Base-by-base conservation (phyloP, 2,329 filamentous ascomycete species). In the Neoscytalidium dimidiatum region DNA sequence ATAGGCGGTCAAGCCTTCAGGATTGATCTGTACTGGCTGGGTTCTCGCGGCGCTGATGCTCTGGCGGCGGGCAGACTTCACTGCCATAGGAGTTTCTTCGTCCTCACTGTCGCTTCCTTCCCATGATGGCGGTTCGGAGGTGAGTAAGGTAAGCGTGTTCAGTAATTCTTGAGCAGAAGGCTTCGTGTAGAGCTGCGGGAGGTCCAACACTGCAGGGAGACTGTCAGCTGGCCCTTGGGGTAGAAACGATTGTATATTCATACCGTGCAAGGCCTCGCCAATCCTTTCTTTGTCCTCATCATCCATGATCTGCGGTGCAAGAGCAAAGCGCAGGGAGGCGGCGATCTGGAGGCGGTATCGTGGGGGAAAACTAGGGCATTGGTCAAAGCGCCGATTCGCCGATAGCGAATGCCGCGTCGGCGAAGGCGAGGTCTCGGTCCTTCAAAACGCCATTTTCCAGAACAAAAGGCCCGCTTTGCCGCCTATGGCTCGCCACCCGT, bases 181-280 rank as follows among this genome's bases (percentile, higher is more conserved):
- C 72, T 87, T 90, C 71, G 90, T 86, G 84, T 93, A 92, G 67
- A 94, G 84, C 72, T 93, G 91, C n/a, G 93, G 92, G 28, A 97
- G 86, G 73, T 94, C 91, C 65, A 90, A 81, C 65, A 88, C 88
- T 89, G 72, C n/a, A 38, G 51, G 2, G 5, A n/a, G 19, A n/a
- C 31, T 9, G 26, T 66, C n/a, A 66, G 52, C 38, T 35, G 14
- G 0, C 23, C 8, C 5, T n/a, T 26, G 3, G 35, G 8, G 41
- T 19, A 21, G 29, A 3, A 3, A 9, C 3, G 13, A 21, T n/a
- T 43, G 28, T 26, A n/a, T 14, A 31, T 14, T 4, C 60, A 35
- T 64, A 66, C 64, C 64, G 46, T 66, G 61, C 14, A 66, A 33
- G 38, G 60, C 46, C 13, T 43, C n/a, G 7, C 35, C 61, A 23